Conservation (phyloP, 2,329 filamentous ascomycete species). For the Macrophomina phaseolina region DNA sequence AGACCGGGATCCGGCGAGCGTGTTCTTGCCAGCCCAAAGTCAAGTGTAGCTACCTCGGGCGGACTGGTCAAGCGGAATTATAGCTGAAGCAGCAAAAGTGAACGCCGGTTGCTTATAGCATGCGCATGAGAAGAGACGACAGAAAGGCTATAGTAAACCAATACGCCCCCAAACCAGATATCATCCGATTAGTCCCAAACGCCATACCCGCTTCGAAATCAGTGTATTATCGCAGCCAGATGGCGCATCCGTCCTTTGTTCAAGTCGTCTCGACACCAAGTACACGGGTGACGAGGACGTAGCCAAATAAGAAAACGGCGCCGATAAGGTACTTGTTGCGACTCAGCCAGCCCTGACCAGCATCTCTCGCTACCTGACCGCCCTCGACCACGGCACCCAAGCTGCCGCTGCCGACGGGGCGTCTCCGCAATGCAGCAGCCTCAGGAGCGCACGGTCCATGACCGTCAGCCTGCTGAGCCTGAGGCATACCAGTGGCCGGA, state of each 20-base stretch:
- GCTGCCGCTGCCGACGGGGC: conserved; percentile 60
- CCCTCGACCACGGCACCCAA: conserved; percentile 76
- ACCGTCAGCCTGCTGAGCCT: conserved; percentile 45
- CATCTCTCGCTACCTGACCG: conserved; percentile 74
- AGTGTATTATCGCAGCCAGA: conserved; percentile 1
- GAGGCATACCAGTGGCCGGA: conserved; percentile 69
- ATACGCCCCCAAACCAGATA: conserved; percentile 17
- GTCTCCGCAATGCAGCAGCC: conserved; percentile 68
- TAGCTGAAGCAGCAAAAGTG: conserved; percentile 5
- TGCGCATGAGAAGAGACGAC: conserved; percentile 9
- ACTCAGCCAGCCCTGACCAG: conserved; percentile 80
- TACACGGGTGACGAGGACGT: conserved; percentile 80
- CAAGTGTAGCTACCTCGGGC: background rate
- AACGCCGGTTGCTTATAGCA: conserved; percentile 20
- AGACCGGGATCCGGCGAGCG: background rate
- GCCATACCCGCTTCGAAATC: conserved; percentile 9
- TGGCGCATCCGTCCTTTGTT: background rate
- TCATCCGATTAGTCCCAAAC: background rate
- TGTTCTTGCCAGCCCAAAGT: background rate
- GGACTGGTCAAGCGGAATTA: background rate
- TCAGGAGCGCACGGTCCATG: conserved; percentile 65
- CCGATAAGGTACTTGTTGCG: conserved; percentile 79
- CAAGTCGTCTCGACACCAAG: conserved; percentile 58
- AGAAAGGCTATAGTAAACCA: background rate
- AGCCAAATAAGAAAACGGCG: conserved; percentile 74